These are phyloP conservation scores for Trichocladium uniseriatum DNA, from an alignment of 495 filamentous ascomycete genomes.

Conservation along the genomic window DNA sequence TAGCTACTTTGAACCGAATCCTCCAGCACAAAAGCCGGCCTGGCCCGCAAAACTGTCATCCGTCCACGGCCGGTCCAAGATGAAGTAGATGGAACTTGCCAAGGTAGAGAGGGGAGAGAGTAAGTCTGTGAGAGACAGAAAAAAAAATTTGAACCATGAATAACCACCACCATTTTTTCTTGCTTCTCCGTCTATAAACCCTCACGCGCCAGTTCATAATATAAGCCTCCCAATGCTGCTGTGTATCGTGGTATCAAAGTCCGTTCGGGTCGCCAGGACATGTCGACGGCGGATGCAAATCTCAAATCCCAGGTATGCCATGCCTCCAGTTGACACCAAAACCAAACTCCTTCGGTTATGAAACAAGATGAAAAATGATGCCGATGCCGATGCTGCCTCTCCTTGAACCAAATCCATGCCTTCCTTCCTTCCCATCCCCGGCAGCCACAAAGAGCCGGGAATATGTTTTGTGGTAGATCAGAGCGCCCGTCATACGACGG, in stretches of 20 bases:
- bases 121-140: neutral
- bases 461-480: too few species aligned
- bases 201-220: conserved; percentile 12
- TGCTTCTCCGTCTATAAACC: conserved; percentile 14
- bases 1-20: neutral
- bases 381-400: neutral
- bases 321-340: neutral
- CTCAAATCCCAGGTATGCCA: neutral
- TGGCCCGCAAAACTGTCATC: too few species aligned
- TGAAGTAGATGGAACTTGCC: neutral
- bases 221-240: conserved; percentile 12
- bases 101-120: neutral
- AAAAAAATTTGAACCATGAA: neutral
- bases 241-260: conserved; percentile 13
- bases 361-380: neutral
- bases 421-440: neutral
- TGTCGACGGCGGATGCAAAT: conserved; percentile 9
- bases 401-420: neutral
- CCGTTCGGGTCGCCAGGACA: conserved; percentile 7
- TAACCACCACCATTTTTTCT: conserved; percentile 9
- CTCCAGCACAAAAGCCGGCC: neutral
- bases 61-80: neutral
- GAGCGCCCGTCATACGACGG: too few species aligned
- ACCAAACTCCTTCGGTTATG: conserved; percentile 4
- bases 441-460: neutral